A percentile compares a stretch with the other conserved stretches of the same genome.
These are phyloP conservation scores for Aspergillus alliaceus DNA, from an alignment of 2,329 filamentous ascomycete species.

Conservation along the genomic window DNA sequence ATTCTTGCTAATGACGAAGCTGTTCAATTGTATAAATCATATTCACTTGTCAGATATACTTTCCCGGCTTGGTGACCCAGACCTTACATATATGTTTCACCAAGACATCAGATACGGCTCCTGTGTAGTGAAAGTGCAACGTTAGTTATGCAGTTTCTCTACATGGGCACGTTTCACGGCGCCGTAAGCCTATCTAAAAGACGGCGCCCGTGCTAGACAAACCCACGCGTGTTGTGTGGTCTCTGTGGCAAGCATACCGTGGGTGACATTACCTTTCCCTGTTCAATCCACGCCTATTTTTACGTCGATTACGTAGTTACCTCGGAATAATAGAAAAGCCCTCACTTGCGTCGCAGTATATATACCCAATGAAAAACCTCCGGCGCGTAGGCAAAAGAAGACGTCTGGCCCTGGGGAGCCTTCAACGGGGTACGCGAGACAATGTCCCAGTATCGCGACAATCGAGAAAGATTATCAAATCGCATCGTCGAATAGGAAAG, in stretches of 20 bases:
- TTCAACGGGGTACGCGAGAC: conserved; percentile 30
- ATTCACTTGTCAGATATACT: too few relatives aligned
- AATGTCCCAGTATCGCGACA: conserved; percentile 28
- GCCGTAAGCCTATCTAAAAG: too few relatives aligned
- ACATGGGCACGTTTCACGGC: too few relatives aligned
- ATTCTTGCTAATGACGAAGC: too few relatives aligned
- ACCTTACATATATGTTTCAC: too few relatives aligned
- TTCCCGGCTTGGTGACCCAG: too few relatives aligned
- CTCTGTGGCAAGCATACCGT: neutral
- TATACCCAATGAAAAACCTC: conserved; percentile 40
- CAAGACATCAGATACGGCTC: too few relatives aligned
- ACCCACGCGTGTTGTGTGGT: too few relatives aligned
- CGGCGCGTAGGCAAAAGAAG: conserved; percentile 29
- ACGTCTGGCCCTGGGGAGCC: conserved; percentile 30
- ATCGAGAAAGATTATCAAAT: conserved; percentile 28
- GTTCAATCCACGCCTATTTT: neutral
- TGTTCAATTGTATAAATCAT: too few relatives aligned
- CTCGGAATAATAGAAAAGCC: neutral
- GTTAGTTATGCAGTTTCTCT: too few relatives aligned
- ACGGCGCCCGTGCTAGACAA: too few relatives aligned
- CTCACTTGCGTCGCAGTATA: conserved; percentile 28
- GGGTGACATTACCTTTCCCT: neutral
- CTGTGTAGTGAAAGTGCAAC: too few relatives aligned
- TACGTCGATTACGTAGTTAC: neutral
- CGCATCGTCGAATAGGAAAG: conserved; percentile 37